These are phyloP conservation scores for Brasenia schreberi DNA, from an alignment of 164 flowering plant species.

Conservation along the genomic window DNA sequence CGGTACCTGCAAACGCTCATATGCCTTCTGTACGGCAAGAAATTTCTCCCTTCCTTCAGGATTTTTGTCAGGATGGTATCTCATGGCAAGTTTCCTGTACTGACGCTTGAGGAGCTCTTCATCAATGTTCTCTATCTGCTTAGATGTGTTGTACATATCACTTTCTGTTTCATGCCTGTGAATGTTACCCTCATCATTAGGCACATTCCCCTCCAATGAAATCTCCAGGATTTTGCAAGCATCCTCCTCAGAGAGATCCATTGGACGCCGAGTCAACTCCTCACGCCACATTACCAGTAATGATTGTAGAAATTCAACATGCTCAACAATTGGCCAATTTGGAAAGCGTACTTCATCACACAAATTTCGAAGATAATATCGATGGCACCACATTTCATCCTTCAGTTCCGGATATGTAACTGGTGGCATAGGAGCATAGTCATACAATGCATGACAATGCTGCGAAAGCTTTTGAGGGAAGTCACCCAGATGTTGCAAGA, in stretches of 20 bases:
- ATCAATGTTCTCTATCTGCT: conserved; percentile 81
- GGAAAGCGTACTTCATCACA: conserved; percentile 98
- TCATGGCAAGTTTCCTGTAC: conserved; percentile 96
- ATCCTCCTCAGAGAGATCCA: conserved; percentile 99
- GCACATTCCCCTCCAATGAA: conserved; percentile 55
- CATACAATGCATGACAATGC: conserved; percentile 92
- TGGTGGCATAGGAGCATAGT: conserved; percentile 99
- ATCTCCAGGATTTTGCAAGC: conserved; percentile 94
- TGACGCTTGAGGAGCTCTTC: conserved; percentile 98
- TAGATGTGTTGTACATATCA: conserved; percentile 43
- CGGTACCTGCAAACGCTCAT: conserved; percentile 92
- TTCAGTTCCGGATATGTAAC: conserved; percentile 94
- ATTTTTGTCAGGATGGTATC: conserved; percentile 96
- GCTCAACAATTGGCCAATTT: conserved; percentile 98
- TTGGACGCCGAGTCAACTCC: conserved; percentile 89
- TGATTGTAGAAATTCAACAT: conserved; percentile 95
- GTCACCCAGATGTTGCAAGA: conserved; percentile 98
- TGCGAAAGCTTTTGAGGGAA: conserved; percentile 93
- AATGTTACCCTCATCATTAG: conserved; percentile 26
- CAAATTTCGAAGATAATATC: conserved; percentile 88
- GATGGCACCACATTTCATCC: conserved; percentile 99
- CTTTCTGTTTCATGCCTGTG: conserved; percentile 30
- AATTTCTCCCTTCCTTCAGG: conserved; percentile 99
- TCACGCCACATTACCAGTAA: conserved; percentile 98
- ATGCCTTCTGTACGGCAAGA: conserved; percentile 97